Evolutionary conservation across 805 yeast species (phyloP), one percentile per base, ranked within the genome.

Genomic region (Dipodascopsis tothii): DNA sequence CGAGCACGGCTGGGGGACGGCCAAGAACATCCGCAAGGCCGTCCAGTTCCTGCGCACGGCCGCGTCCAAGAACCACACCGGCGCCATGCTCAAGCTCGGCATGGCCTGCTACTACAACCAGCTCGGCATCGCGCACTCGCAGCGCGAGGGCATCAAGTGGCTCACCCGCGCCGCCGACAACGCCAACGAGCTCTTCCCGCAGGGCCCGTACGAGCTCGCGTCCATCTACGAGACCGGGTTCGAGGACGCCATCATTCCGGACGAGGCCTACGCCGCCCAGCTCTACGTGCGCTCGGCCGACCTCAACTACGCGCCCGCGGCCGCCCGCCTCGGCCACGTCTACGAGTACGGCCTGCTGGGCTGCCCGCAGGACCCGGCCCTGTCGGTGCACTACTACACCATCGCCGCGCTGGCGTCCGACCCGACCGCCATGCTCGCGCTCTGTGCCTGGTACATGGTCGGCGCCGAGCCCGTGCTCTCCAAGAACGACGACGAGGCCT

Each of bases 361-460:
- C 72, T 87, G 70, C 9, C 83, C 85, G 2, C 82, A 78, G 48
- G 94, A 92, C 61, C 70, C 87, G 0, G 81, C 84, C 51, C 69
- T 90, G 38, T 82, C 94, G 1, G 84, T 92, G 35, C 96, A 92
- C 61, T 90, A 88, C 61, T 90, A 85, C 62, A 87, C 95, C 0
- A 79, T 83, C 51, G 95, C 95, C 0, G 96, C 97, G 0, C 62
- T 80, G 23, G 80, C 80, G 3, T 96, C 95, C 4, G 95, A 92
- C 61, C 74, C 94, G 1, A 79, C 75, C 38, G 81, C 95, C 7
- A 92, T 90, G 95, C 70, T 90, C 57, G 88, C 95, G 1, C 70
- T 90, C 68, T 88, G 96, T 62, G 96, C 96, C 1, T 92, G 97
- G 96, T 92, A 90, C 61, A 70, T 90, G 63, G 81, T 86, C 21